Evolutionary conservation across 1,139 yeast genomes (phyloP).

Genomic region (Zygosaccharomyces sapae): DNA sequence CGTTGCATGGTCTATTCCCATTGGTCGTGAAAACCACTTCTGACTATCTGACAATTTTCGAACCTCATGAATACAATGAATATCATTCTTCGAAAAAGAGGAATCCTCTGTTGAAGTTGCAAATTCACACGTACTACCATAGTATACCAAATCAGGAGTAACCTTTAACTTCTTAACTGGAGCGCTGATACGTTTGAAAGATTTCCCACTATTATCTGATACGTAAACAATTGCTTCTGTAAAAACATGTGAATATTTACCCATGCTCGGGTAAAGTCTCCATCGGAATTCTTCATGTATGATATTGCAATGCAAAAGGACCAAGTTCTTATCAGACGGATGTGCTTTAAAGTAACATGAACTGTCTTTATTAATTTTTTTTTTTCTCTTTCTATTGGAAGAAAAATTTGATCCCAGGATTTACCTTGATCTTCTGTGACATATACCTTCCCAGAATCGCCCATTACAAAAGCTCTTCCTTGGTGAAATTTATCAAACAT

Average conservation of each 20-base stretch:
- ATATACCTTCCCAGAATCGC: slow-evolving; percentile 11
- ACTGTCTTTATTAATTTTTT: no score
- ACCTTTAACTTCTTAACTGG: neutral
- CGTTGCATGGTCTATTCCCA: neutral
- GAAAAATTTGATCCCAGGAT: slow-evolving; percentile 19
- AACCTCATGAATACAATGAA: slow-evolving; percentile 1
- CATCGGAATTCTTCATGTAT: neutral
- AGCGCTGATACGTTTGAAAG: slow-evolving; percentile 15
- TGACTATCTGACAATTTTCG: slow-evolving; percentile 11
- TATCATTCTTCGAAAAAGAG: slow-evolving; percentile 13
- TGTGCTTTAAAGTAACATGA: slow-evolving; percentile 12
- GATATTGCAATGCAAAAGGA: slow-evolving; percentile 12
- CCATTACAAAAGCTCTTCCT: slow-evolving; percentile 24
- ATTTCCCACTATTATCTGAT: slow-evolving; percentile 23
- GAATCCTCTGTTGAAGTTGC: slow-evolving; percentile 13
- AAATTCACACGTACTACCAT: slow-evolving; percentile 5
- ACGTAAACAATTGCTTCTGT: slow-evolving; percentile 3
- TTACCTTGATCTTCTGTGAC: slow-evolving; percentile 30
- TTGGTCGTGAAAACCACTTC: neutral
- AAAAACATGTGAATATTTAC: neutral
- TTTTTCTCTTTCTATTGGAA: slow-evolving; percentile 1
- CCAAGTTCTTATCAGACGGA: slow-evolving; percentile 13
- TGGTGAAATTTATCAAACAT: slow-evolving; percentile 19
- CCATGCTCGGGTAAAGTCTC: slow-evolving; percentile 2
- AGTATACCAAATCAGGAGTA: neutral